A percentile compares a stretch with the other conserved stretches of the same genome.
phyloP scores from a whole-genome alignment of 768 basidiomycete genomes.

The Xanthoconium stramineum region DNA sequence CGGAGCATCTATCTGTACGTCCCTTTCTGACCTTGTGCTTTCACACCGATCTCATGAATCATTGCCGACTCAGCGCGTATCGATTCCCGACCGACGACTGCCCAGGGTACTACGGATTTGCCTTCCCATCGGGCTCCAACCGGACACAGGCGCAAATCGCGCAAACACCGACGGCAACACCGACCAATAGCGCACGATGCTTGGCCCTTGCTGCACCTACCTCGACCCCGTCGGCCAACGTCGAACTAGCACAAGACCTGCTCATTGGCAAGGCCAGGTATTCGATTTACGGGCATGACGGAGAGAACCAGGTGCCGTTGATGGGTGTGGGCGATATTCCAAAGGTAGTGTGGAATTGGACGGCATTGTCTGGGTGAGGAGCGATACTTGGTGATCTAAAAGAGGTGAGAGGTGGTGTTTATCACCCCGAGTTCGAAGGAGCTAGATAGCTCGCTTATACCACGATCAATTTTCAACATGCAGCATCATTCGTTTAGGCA shows the following conservation, averaged over 20 bases:
- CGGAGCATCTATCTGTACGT: conserved; percentile 32
- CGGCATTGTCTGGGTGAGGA: conserved; percentile 7
- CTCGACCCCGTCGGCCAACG: conserved; percentile 24
- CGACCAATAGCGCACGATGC: conserved; percentile 24
- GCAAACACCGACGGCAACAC: conserved; percentile 27
- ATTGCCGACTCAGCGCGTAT: conserved; percentile 21
- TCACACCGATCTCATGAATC: not conserved
- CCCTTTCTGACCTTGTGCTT: not conserved
- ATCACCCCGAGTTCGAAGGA: not conserved
- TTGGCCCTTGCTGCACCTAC: conserved; percentile 25
- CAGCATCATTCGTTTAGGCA: no score
- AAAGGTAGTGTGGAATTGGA: conserved; percentile 21
- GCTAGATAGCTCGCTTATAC: no score
- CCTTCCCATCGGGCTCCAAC: conserved; percentile 28
- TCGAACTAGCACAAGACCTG: conserved; percentile 14
- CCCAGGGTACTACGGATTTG: conserved; percentile 32
- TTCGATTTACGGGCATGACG: conserved; percentile 13
- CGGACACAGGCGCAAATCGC: conserved; percentile 27
- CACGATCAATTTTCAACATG: not conserved
- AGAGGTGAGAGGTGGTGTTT: not conserved
- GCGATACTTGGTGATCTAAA: not conserved
- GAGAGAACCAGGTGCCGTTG: conserved; percentile 4
- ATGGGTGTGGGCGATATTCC: conserved; percentile 16
- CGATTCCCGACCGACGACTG: conserved; percentile 30
- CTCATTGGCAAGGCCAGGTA: conserved; percentile 5